Base-by-base conservation (phyloP, 2,329 filamentous ascomycete genomes). In the Fusarium sp. region DNA sequence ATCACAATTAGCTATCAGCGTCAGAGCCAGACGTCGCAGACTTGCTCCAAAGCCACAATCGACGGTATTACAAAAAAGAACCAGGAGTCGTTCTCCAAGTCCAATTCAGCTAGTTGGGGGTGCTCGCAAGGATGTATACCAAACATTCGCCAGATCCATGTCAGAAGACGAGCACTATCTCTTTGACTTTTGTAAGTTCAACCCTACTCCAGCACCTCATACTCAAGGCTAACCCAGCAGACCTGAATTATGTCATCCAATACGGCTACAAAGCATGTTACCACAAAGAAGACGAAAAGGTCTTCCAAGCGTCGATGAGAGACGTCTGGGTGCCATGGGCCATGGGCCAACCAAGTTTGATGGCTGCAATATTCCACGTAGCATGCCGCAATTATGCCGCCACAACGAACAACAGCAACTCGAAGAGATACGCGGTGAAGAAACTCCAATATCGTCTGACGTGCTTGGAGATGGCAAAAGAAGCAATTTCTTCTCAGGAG, bases 301-400 rank as follows among this genome's bases (percentile, higher is more conserved):
- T 31, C 14, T 70, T 64, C 9, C 24, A 4, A 4, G 29, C 22
- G 4, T 31, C 68, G 1, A 69, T 69, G 60, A 69, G 20, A 10
- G 34, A 60, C 16, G 35, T 70, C 1, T 75, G 72, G 72, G 57
- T 75, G 1, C 72, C 72, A 1, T 70, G 65, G 31, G 69, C 69
- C 6, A 74, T 75, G 69, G 18, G 63, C 6, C 38, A 70, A 5
- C 40, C 69, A 16, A 58, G 69, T 4, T 31, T 74, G 20, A 74
- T 75, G 66, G 54, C 71, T 5, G 71, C 72, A 3, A 45, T 74
- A 18, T 72, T 75, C 6, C 69, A 72, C 0, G 69, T 75, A 6
- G 72, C 72, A 6, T 75, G 72, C 18, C 71, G 72, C 16, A 72
- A 75, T 42, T 75, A 75, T n/a, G 66, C 57, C 4, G 9, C 35